phyloP scores from a whole-genome alignment of 1,284 basidiomycete genomes.

The Ustilago cynodontis region DNA sequence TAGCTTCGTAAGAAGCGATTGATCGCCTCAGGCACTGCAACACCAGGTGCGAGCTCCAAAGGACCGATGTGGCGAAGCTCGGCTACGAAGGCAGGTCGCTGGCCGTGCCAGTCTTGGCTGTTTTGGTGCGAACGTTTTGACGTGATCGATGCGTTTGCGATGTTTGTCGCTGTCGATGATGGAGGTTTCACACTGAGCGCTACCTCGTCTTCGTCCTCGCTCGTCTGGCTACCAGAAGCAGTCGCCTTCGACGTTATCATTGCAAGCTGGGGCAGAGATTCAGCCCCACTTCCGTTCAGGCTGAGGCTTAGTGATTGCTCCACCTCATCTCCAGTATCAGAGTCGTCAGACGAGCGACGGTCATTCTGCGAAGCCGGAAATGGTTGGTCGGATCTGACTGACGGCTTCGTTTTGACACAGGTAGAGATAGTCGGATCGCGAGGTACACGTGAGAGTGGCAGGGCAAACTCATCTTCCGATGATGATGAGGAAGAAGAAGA shows the following conservation, averaged over 20 bases:
- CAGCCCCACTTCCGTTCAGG: constrained; percentile 3
- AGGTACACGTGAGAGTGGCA: constrained; percentile 13
- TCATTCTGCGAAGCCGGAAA: background rate
- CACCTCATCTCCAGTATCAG: constrained; percentile 21
- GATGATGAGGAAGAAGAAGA: constrained; percentile 13
- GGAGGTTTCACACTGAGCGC: constrained; percentile 22
- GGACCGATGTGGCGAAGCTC: constrained; percentile 26
- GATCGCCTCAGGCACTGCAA: constrained; percentile 77
- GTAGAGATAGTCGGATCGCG: background rate
- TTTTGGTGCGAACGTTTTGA: background rate
- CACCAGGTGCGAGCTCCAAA: constrained; percentile 27
- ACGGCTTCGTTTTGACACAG: background rate
- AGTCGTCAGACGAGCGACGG: background rate
- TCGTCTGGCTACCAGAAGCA: background rate
- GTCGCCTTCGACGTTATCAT: background rate
- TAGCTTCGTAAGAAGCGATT: constrained; percentile 85
- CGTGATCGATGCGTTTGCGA: background rate
- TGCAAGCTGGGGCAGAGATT: background rate
- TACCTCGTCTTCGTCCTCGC: constrained; percentile 37
- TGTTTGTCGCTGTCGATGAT: background rate
- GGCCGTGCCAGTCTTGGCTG: background rate
- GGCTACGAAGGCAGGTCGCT: constrained; percentile 27
- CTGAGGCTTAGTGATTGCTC: constrained; percentile 21
- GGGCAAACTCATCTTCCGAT: constrained; percentile 30
- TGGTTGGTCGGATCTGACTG: background rate